These are phyloP conservation scores for Choanephora cucurbitarum DNA, from an alignment of 371 early-diverging fungal species.

Conservation along the genomic window DNA sequence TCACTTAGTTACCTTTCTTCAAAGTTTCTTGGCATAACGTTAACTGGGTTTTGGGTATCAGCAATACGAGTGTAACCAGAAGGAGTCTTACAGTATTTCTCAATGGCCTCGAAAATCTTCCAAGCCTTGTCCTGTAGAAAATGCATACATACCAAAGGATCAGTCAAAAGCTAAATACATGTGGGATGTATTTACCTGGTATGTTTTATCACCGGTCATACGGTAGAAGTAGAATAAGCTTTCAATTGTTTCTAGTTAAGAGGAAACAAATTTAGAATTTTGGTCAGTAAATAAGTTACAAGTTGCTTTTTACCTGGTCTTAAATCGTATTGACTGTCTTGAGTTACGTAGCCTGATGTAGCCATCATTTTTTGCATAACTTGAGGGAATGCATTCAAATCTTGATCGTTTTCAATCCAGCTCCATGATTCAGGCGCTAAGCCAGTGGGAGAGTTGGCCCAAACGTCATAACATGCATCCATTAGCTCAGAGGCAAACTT, in stretches of 20 bases:
- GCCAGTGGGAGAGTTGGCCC: slow-evolving; percentile 41
- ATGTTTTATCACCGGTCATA: slow-evolving; percentile 69
- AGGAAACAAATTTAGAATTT: neutral
- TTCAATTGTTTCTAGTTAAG: slow-evolving; percentile 72
- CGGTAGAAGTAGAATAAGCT: slow-evolving; percentile 75
- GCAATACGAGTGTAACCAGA: slow-evolving; percentile 67
- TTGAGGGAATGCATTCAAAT: slow-evolving; percentile 22
- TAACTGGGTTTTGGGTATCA: slow-evolving; percentile 47
- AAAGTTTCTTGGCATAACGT: slow-evolving; percentile 29
- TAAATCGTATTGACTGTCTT: slow-evolving; percentile 43
- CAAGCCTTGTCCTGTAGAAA: slow-evolving; percentile 63
- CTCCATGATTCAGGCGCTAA: slow-evolving; percentile 51
- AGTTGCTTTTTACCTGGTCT: slow-evolving; percentile 35
- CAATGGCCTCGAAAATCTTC: slow-evolving; percentile 66
- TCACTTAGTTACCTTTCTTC: slow-evolving; percentile 43
- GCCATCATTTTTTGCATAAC: slow-evolving; percentile 30
- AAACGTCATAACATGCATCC: slow-evolving; percentile 42
- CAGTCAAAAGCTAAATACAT: neutral
- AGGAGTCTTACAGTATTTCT: slow-evolving; percentile 59
- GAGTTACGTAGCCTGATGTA: slow-evolving; percentile 25
- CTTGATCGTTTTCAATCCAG: slow-evolving; percentile 40
- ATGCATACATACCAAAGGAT: neutral
- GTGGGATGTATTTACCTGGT: slow-evolving; percentile 45
- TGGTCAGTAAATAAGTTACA: neutral
- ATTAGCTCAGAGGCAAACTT: slow-evolving; percentile 41